Evolutionary conservation across 768 basidiomycete species (phyloP).

Genomic region (Pulveroboletus sp.): DNA sequence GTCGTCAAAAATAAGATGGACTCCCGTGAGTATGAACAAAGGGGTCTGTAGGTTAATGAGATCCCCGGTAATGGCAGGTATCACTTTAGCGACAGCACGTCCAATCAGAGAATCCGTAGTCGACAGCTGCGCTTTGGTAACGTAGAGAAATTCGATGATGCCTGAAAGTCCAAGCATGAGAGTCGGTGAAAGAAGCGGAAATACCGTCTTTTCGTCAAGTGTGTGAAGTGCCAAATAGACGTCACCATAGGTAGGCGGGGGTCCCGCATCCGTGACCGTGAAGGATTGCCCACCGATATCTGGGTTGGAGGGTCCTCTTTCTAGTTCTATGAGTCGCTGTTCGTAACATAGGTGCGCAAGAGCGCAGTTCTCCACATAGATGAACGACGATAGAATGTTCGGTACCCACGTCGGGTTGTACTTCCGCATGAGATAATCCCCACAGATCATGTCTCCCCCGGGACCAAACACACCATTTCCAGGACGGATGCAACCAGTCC

Average conservation of each 20-base stretch:
- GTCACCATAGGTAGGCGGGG: constrained; percentile 59
- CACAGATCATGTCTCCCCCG: constrained; percentile 66
- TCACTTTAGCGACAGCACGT: constrained; percentile 31
- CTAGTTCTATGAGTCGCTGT: constrained; percentile 55
- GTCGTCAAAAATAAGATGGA: constrained; percentile 62
- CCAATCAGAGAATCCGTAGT: constrained; percentile 25
- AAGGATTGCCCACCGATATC: constrained; percentile 76
- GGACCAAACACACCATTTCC: constrained; percentile 76
- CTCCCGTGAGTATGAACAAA: constrained; percentile 46
- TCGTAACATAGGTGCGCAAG: constrained; percentile 72
- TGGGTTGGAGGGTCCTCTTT: constrained; percentile 39
- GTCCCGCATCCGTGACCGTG: constrained; percentile 60
- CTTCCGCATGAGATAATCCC: constrained; percentile 55
- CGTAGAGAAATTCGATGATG: constrained; percentile 52
- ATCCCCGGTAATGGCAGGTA: constrained; percentile 47
- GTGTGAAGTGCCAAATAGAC: constrained; percentile 50
- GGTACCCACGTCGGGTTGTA: constrained; percentile 60
- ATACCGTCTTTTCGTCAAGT: constrained; percentile 53
- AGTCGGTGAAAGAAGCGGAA: constrained; percentile 55
- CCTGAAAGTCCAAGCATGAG: constrained; percentile 61
- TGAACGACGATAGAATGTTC: constrained; percentile 56
- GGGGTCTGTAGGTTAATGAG: constrained; percentile 56
- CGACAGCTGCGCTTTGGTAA: constrained; percentile 40
- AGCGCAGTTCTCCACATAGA: constrained; percentile 74
- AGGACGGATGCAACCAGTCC: constrained; percentile 74